Base-by-base conservation (phyloP, 2,329 filamentous ascomycete species). In the Arachnomyces sp. region DNA sequence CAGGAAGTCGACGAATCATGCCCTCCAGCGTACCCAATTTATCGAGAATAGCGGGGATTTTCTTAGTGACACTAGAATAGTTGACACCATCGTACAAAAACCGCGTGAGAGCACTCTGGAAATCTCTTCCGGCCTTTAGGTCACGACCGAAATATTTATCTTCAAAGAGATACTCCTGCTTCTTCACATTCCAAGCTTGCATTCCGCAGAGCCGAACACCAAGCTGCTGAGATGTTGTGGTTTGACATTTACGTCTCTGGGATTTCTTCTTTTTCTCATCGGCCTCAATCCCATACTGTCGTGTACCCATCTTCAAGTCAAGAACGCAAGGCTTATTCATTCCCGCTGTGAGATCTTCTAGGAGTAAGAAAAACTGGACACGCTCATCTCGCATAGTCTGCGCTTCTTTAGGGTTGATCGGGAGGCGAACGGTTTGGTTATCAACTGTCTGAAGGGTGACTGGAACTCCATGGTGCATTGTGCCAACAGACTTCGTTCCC, bases 301-400 rank as follows among this genome's bases (percentile, higher is more conserved):
- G 82, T 6, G 92, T 98, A 14, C 92, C 92, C 92, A 98, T 98
- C 61, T 98, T 98, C 46, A 98, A 72, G 59, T 98, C 92, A 62
- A 98, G 84, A 44, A 98, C 94, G 64, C 92, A 96, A 4, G 92
- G 92, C 37, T 85, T 81, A 58, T 87, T 89, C 92, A 98, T 96
- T 28, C 90, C 90, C 2, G 90, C 86, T 1, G 92, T 98, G 35
- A 98, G 74, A 59, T 98, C 92, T 63, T 98, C 92, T 7, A 98
- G 69, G 1, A 98, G 73, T 11, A 98, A 70, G 59, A 98, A 98
- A 58, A 90, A 94, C 54, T 95, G 86, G 3, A 94, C 85, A 25
- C 90, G 80, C 39, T 71, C 65, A 37, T 68, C 66, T 15, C 61
- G 56, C 11, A 55, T 57, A 6, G 60, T 53, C 53, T 85, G 81